phyloP scores from a whole-genome alignment of 2,329 filamentous ascomycete species.

The Hypoxylon sp. region DNA sequence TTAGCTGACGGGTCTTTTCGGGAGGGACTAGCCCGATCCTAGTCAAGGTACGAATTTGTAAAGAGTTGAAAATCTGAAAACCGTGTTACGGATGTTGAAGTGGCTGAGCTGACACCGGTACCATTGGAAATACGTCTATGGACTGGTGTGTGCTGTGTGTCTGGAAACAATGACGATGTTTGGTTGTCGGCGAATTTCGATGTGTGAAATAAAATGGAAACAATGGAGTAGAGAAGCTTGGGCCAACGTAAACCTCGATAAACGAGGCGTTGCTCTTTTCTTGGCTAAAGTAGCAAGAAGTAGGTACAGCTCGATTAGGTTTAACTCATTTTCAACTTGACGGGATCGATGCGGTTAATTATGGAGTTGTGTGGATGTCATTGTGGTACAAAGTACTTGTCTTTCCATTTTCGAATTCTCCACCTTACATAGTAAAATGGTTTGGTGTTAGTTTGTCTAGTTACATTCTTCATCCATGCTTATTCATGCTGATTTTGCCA shows the following conservation, averaged over 20 bases:
- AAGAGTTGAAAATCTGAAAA: too few relatives aligned
- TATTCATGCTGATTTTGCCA: slow-evolving; percentile 14
- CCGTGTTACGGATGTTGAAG: too few relatives aligned
- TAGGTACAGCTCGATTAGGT: slow-evolving; percentile 11
- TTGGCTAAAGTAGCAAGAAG: not conserved
- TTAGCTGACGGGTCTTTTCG: slow-evolving; percentile 12
- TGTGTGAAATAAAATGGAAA: not conserved
- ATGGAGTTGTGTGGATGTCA: slow-evolving; percentile 19
- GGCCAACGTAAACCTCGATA: too few relatives aligned
- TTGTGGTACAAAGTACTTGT: too few relatives aligned
- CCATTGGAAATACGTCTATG: slow-evolving; percentile 10
- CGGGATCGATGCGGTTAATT: slow-evolving; percentile 37
- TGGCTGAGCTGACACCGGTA: slow-evolving; percentile 12
- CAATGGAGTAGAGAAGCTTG: slow-evolving; percentile 7
- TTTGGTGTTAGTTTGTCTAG: slow-evolving; percentile 2
- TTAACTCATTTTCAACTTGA: slow-evolving; percentile 13
- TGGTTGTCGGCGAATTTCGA: slow-evolving; percentile 8
- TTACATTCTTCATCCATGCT: slow-evolving; percentile 22
- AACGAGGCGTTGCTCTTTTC: too few relatives aligned
- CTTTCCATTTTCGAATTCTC: too few relatives aligned
- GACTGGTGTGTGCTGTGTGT: slow-evolving; percentile 13
- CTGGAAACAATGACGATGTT: slow-evolving; percentile 1
- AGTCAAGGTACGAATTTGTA: slow-evolving; percentile 5
- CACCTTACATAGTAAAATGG: slow-evolving; percentile 10
- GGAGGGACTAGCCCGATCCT: slow-evolving; percentile 14